Conservation (phyloP, 768 basidiomycete genomes). For the Termitomyces sp. region DNA sequence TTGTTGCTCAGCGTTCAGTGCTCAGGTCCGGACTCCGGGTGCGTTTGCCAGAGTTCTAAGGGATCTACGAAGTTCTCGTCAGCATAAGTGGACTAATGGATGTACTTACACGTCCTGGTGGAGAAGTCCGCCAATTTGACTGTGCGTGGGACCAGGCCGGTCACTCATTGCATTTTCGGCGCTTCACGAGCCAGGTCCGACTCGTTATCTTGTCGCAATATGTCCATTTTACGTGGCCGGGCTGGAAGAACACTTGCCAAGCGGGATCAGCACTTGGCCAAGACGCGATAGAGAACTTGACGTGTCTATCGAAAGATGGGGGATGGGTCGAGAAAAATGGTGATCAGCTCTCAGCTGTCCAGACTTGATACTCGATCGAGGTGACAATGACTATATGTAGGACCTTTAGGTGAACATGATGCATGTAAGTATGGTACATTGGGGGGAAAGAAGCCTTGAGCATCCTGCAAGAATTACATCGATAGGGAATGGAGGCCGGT, state of each 20-base stretch:
- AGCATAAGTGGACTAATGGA: neutral
- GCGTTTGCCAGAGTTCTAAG: neutral
- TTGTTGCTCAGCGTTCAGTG: too few relatives aligned
- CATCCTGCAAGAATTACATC: neutral
- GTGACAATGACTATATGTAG: neutral
- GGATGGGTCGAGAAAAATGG: neutral
- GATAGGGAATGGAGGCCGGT: neutral
- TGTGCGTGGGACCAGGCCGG: neutral
- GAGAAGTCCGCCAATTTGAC: neutral
- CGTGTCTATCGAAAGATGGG: neutral
- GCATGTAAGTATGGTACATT: neutral
- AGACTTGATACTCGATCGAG: neutral
- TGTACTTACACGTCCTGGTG: neutral
- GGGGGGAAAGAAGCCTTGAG: neutral
- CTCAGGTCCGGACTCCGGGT: too few relatives aligned
- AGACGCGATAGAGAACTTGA: neutral
- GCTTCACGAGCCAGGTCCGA: neutral
- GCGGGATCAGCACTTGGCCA: neutral
- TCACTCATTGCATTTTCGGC: neutral
- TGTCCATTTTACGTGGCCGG: neutral
- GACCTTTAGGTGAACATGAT: neutral
- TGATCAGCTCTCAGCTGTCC: neutral
- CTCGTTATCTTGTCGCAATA: neutral
- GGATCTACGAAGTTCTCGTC: neutral
- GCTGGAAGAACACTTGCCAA: neutral